phyloP scores from a whole-genome alignment of 192 early-diverging fungal genomes.

The Backusella luteola region DNA sequence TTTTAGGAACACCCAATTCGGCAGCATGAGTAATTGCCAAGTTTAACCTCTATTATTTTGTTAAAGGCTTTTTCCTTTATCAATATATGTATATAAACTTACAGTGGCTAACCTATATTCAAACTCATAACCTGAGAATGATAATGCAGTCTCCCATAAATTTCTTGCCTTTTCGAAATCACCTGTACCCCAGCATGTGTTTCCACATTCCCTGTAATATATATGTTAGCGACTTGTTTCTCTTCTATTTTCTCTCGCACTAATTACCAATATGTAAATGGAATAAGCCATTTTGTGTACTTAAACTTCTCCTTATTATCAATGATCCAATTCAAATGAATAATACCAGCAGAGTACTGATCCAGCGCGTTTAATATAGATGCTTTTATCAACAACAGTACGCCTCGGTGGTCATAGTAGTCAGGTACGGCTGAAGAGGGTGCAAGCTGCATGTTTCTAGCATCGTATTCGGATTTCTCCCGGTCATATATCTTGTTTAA shows the following conservation, averaged over 20 bases:
- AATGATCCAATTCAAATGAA: constrained; percentile 51
- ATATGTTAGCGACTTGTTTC: background rate
- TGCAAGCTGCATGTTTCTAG: constrained; percentile 29
- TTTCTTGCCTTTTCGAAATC: constrained; percentile 33
- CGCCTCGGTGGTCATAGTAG: constrained; percentile 43
- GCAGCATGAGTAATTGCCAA: constrained; percentile 30
- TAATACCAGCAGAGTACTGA: constrained; percentile 38
- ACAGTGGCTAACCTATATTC: constrained; percentile 43
- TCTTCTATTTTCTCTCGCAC: background rate
- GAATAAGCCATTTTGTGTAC: constrained; percentile 48
- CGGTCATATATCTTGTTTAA: constrained; percentile 31
- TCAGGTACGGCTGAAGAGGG: constrained; percentile 31
- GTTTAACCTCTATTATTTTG: constrained; percentile 25
- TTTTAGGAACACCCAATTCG: constrained; percentile 29
- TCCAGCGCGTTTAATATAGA: constrained; percentile 45
- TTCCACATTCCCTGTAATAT: constrained; percentile 43
- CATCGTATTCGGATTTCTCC: constrained; percentile 35
- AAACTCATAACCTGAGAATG: constrained; percentile 49
- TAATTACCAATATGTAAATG: constrained; percentile 51
- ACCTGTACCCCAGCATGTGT: constrained; percentile 43
- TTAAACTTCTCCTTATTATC: constrained; percentile 41
- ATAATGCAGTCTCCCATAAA: constrained; percentile 46
- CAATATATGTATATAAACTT: background rate
- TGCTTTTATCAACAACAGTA: constrained; percentile 46
- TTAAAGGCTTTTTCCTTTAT: background rate